phyloP scores from a whole-genome alignment of 345 rosid genomes.

The Dipteronia dyeriana region DNA sequence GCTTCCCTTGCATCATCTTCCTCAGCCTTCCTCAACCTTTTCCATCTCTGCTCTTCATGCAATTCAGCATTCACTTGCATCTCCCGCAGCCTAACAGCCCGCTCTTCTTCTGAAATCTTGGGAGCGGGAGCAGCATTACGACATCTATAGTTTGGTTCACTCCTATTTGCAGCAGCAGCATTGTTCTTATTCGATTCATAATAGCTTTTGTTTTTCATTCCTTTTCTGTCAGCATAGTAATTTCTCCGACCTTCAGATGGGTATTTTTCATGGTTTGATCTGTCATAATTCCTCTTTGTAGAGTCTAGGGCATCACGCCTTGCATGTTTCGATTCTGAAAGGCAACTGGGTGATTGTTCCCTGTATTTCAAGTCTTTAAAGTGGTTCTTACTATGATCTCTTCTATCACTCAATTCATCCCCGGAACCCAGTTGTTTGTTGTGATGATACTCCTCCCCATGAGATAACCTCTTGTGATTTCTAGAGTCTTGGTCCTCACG shows the following conservation, averaged over 20 bases:
- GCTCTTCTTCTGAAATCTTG: constrained; percentile 83
- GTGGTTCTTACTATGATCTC: constrained; percentile 28
- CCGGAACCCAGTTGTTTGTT: constrained; percentile 6
- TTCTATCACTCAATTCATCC: constrained; percentile 46
- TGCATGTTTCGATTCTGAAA: constrained; percentile 26
- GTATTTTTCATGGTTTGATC: constrained; percentile 34
- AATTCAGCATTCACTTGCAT: constrained; percentile 90
- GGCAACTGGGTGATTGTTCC: constrained; percentile 32
- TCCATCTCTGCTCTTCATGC: constrained; percentile 95
- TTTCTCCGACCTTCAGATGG: constrained; percentile 30
- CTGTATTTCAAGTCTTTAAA: constrained; percentile 32
- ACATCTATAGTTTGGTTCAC: constrained; percentile 40
- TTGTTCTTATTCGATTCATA: constrained; percentile 6
- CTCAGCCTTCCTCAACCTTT: constrained; percentile 79
- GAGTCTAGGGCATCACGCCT: constrained; percentile 31
- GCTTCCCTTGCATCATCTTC: constrained; percentile 76
- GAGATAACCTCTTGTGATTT: background rate
- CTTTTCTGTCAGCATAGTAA: constrained; percentile 24
- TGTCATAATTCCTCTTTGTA: constrained; percentile 36
- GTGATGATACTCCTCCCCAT: too few relatives aligned
- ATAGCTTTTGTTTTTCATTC: constrained; percentile 26
- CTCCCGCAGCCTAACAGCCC: constrained; percentile 72
- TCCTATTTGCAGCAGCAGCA: constrained; percentile 16
- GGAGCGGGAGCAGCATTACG: constrained; percentile 46
- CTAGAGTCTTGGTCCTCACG: constrained; percentile 27